Evolutionary conservation across 768 basidiomycete genomes (phyloP).

Genomic region (button mushroom (Agaricus bisporus)): DNA sequence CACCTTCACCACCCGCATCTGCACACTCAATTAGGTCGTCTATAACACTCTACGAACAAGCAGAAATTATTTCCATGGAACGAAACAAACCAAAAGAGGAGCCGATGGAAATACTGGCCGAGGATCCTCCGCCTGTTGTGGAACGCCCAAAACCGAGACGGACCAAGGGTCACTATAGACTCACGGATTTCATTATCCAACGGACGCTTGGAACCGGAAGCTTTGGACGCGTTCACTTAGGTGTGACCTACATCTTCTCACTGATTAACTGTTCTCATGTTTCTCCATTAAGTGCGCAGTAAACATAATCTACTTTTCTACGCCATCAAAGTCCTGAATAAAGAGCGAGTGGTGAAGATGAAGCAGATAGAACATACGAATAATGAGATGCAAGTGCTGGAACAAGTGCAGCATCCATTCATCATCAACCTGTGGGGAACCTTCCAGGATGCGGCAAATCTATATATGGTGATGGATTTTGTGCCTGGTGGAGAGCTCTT

Average conservation of each 20-base stretch:
- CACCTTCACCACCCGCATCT: slow-evolving; percentile 25
- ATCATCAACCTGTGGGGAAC: slow-evolving; percentile 96
- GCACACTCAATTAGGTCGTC: slow-evolving; percentile 18
- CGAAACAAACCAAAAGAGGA: slow-evolving; percentile 30
- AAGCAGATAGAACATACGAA: slow-evolving; percentile 99
- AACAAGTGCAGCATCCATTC: slow-evolving; percentile 83
- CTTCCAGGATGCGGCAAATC: slow-evolving; percentile 86
- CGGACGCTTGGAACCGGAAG: slow-evolving; percentile 90
- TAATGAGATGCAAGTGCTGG: slow-evolving; percentile 86
- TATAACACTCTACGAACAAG: slow-evolving; percentile 41
- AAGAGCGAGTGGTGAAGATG: slow-evolving; percentile 85
- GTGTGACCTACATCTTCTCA: slow-evolving; percentile 31
- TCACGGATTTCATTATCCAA: slow-evolving; percentile 75
- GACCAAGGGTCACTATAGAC: slow-evolving; percentile 62
- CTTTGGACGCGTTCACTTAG: slow-evolving; percentile 93
- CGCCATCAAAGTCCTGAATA: slow-evolving; percentile 91
- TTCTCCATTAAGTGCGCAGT: slow-evolving; percentile 59
- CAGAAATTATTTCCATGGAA: slow-evolving; percentile 64
- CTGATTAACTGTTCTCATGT: slow-evolving; percentile 9
- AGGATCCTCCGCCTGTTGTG: slow-evolving; percentile 12
- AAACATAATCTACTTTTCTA: slow-evolving; percentile 95
- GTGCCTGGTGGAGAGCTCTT: slow-evolving; percentile 97
- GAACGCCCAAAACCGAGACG: slow-evolving; percentile 22
- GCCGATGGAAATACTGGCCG: slow-evolving; percentile 12
- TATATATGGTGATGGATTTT: slow-evolving; percentile 99